Percentiles rank a stretch among this genome's conserved stretches.
phyloP scores from a whole-genome alignment of 2,329 filamentous ascomycete species.

The Colletotrichum godetiae region DNA sequence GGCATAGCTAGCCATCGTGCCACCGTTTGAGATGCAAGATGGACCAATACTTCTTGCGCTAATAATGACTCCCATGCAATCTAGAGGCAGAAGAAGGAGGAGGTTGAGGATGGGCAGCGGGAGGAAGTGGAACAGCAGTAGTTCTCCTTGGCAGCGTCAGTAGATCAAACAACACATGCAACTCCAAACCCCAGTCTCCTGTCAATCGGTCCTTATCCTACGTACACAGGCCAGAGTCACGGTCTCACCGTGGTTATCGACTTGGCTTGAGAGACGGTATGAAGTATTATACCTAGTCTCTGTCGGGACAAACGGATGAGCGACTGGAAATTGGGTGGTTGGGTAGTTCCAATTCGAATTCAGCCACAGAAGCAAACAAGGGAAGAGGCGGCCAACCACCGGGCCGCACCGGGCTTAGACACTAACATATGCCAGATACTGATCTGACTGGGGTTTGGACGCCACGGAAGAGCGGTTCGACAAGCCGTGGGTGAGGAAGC shows the following conservation, averaged over 20 bases:
- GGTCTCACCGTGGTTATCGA: background rate
- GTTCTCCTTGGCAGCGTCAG: background rate
- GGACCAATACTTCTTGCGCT: conserved; percentile 40
- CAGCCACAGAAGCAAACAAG: conserved; percentile 4
- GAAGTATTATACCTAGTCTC: background rate
- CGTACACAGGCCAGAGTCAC: background rate
- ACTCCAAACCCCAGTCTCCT: background rate
- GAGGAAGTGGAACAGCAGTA: background rate
- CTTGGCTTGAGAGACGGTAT: conserved; percentile 2
- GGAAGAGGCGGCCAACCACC: background rate
- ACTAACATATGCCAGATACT: conserved; percentile 14
- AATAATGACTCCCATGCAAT: conserved; percentile 37
- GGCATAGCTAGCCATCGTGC: conserved; percentile 42
- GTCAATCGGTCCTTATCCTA: background rate
- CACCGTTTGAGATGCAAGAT: conserved; percentile 42
- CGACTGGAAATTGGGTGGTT: background rate
- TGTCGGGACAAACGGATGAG: background rate
- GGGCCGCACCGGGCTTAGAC: conserved; percentile 18
- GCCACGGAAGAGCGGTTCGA: background rate
- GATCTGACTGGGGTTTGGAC: background rate
- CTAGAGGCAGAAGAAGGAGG: conserved; percentile 26
- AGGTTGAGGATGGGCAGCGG: background rate
- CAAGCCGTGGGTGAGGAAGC: background rate
- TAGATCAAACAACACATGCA: conserved; percentile 7
- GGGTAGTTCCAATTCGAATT: background rate